Evolutionary conservation across 495 filamentous ascomycete species (phyloP), one percentile per base, ranked within the genome.

Genomic region (Talaromyces ruber): DNA sequence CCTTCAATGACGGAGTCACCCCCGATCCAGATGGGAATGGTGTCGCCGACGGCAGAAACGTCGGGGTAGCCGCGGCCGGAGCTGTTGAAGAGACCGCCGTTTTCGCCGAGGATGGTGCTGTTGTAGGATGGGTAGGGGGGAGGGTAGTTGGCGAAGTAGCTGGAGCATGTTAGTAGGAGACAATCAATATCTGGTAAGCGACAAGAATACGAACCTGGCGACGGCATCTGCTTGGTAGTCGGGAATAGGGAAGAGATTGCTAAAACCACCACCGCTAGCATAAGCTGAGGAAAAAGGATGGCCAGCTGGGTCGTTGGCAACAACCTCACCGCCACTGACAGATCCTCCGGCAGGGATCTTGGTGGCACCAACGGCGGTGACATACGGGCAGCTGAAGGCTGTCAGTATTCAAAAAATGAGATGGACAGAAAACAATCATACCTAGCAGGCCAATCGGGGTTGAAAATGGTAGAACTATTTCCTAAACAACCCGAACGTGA

Each of bases 51-150:
- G 22, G 86, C 86, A 2, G 82, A 69, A 29, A 91, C 79, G 58
- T 91, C 88, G 0, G 88, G 87, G 63, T 81, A 88, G 2, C 77
- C 87, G 29, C 88, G 79, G 0, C 85, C 85, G 5, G 76, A 75
- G 7, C 79, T 76, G 64, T 84, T 84, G 71, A 85, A 88, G 64
- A 85, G 79, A 59, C 76, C 82, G 8, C 73, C 70, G 45, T 81
- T 77, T 32, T 68, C 72, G 37, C 71, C 79, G 43, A 79, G 67
- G 63, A 64, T 74, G 59, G 69, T 72, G 63, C 72, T 76, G 62
- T 74, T 65, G 62, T 75, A 75, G 68, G 74, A 76, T 0, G 73
- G 69, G 66, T 83, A 83, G 2, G 65, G 67, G 1, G 76, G 79
- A 6, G 80, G 72, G 37, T 83, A 71, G 54, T 74, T 76, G 12